These are phyloP conservation scores for Penicillium aurantiogriseum DNA, from an alignment of 2,329 filamentous ascomycete genomes.

Conservation along the genomic window DNA sequence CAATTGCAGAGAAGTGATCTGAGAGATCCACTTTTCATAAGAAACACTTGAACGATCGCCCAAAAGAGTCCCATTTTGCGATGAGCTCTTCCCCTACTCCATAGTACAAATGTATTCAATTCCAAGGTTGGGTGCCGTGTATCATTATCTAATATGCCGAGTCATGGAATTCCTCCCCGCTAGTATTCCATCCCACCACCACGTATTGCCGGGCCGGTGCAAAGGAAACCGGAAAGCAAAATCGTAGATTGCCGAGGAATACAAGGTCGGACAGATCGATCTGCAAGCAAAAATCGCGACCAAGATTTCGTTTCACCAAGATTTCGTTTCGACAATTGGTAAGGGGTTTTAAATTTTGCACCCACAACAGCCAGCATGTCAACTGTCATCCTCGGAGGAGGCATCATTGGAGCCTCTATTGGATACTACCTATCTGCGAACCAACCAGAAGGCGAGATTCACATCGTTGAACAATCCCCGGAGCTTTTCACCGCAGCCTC, in stretches of 20 bases:
- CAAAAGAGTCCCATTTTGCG: background rate
- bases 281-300: background rate
- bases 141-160: background rate
- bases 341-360: background rate
- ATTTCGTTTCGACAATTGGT: background rate
- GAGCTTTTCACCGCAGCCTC: constrained; percentile 71
- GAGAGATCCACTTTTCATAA: background rate
- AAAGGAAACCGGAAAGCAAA: background rate
- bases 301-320: background rate
- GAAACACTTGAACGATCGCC: background rate
- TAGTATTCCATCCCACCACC: background rate
- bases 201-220: background rate
- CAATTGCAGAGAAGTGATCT: background rate
- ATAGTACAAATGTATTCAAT: background rate
- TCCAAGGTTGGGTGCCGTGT: background rate
- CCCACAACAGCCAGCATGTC: constrained; percentile 34
- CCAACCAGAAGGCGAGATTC: constrained; percentile 44
- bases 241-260: background rate
- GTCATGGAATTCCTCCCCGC: background rate
- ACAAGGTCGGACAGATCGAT: background rate
- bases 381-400: constrained; percentile 67
- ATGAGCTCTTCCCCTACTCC: background rate
- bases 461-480: constrained; percentile 57
- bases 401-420: constrained; percentile 68
- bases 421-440: constrained; percentile 67